Evolutionary conservation across 352 stramenopile genomes (phyloP).

Genomic region (Phytophthora chlamydospora): DNA sequence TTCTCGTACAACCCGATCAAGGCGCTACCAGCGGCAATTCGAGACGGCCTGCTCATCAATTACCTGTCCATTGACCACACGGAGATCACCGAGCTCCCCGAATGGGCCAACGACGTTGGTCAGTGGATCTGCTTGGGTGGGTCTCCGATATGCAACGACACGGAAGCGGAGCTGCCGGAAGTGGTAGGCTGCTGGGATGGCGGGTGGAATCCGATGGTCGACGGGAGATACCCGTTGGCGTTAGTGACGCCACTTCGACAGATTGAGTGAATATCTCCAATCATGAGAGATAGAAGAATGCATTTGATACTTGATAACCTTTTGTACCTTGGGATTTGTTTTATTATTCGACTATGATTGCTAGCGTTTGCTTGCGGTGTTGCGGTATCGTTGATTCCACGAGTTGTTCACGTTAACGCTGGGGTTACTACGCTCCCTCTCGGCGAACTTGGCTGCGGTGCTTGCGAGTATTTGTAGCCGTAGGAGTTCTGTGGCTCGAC

Average conservation of each 20-base stretch:
- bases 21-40: conserved; percentile 24
- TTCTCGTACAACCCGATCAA: conserved; percentile 42
- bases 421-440: conserved; percentile 23
- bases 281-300: too few species aligned
- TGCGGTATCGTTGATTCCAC: conserved; percentile 6
- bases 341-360: background rate
- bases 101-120: conserved; percentile 33
- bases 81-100: conserved; percentile 26
- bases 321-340: background rate
- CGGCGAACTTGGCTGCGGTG: conserved; percentile 5
- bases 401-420: background rate
- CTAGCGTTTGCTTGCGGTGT: background rate
- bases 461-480: conserved; percentile 2
- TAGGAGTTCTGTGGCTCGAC: conserved; percentile 3
- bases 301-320: background rate
- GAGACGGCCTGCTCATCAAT: conserved; percentile 29
- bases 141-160: conserved; percentile 21
- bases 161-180: background rate
- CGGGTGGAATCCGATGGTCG: conserved; percentile 17
- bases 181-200: conserved; percentile 13
- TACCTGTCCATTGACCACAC: conserved; percentile 45
- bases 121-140: conserved; percentile 23
- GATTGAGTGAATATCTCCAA: conserved; percentile 3
- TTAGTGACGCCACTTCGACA: conserved; percentile 16
- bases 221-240: conserved; percentile 19